Base-by-base conservation (phyloP, 1,284 basidiomycete species). In the Heterobasidion annosum region DNA sequence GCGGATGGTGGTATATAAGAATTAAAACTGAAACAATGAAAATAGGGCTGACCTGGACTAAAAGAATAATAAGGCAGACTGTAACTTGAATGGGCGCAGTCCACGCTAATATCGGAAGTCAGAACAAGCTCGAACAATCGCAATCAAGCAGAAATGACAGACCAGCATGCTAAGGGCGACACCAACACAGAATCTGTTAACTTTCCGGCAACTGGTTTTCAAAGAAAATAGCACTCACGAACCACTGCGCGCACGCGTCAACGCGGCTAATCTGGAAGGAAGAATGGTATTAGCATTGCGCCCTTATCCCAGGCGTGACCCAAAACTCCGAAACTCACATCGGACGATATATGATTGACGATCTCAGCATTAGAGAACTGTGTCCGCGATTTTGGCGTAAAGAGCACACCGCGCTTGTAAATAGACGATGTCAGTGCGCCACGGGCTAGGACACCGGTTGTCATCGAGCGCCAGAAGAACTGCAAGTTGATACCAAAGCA, bases 401-500 rank as follows among this genome's bases (percentile, higher is more conserved):
- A 72, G 40, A 71, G 70, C 49, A 91, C 76, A 1, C 85, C 79
- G 33, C 87, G 82, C 57, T 83, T 81, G 70, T 91, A 93, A 25
- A 91, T 80, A 0, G 85, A 83, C 46, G 79, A 77, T 54, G 89
- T 90, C 46, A 94, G 74, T 0, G 88, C 82, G 0, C 83, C 83
- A 47, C 91, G 78, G 0, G 81, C 76, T 33, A 91, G 72, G 3
- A 88, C 79, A 35, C 88, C 88, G 0, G 81, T 81, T 10, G 75
- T 72, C 84, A 87, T 87, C 1, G 83, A 83, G 34, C 84, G 76
- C 80, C 83, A 91, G 73, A 90, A 91, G 68, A 88, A 91, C 75
- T 87, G 83, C 25, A 4, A 25, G 25, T 25, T 25, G 25, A 4
- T 25, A 25, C 25, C 25, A 25, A 5, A 25, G 25, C 5, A 25